Base-by-base conservation (phyloP, 352 stramenopile species). In the Phytophthora pinifolia region DNA sequence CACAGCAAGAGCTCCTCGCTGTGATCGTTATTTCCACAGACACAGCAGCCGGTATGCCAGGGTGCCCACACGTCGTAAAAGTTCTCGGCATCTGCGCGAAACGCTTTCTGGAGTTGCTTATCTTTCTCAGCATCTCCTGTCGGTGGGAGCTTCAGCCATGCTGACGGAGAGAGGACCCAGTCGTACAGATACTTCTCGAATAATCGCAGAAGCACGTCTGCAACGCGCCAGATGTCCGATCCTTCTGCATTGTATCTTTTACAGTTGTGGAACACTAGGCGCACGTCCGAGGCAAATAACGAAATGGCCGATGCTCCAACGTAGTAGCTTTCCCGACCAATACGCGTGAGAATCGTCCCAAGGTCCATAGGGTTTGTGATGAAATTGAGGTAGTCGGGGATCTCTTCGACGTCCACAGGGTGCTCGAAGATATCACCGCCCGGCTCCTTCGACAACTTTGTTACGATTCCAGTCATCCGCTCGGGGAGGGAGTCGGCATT, bases 151-250 rank as follows among this genome's bases (percentile, higher is more conserved):
- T 85, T 83, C n/a, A 94, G 59, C 86, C 84, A 96, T 9, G 86
- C 84, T 0, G 77, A 80, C 2, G 86, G 84, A 27, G 68, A 79
- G 20, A 94, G 53, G 43, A 94, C 55, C 87, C 87, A 96, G 17
- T 96, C 81, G 58, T 93, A 93, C 18, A 92, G 55, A 77, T 86
- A 92, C 46, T 93, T 92, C 38, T 96, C 87, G 52, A 96, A 96
- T 3, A 67, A 79, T 51, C 78, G 76, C 6, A 86, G 53, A 4
- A 96, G 62, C 9, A 76, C 75, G 32, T 94, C 63, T 2, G 87
- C 84, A 54, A 89, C 65, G 20, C 67, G 37, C 76, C 76, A 92
- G 50, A 96, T 96, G 15, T 88, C 84, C 0, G 87, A 96, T 20
- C 69, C 80, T 29, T 88, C 76, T 0, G 71, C 70, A 60, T 96